phyloP scores from a whole-genome alignment of 192 early-diverging fungal genomes.

The Umbelopsis ramanniana region DNA sequence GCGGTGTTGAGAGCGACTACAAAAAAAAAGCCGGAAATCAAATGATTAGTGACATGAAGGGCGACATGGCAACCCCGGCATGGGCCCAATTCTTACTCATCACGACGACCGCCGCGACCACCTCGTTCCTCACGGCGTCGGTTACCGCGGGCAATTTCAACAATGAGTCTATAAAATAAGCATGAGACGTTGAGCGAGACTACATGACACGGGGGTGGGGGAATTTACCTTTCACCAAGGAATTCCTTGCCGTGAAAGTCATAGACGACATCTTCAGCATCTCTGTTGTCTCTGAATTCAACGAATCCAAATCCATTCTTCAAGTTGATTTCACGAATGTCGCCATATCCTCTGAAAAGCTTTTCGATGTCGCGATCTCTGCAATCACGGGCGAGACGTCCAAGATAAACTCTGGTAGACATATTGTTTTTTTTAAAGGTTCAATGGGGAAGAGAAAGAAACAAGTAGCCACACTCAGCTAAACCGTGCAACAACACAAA shows the following conservation, averaged over 20 bases:
- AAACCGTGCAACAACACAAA: too few species aligned
- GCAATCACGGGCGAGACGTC: slow-evolving; percentile 84
- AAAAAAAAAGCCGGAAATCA: neutral
- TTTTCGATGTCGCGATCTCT: slow-evolving; percentile 83
- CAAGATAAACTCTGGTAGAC: slow-evolving; percentile 70
- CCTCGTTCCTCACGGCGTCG: slow-evolving; percentile 58
- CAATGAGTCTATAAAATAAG: slow-evolving; percentile 63
- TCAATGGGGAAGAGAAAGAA: neutral
- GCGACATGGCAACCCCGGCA: neutral
- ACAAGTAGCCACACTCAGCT: neutral
- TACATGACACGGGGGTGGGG: neutral
- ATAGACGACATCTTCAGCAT: slow-evolving; percentile 90
- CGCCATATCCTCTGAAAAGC: slow-evolving; percentile 81
- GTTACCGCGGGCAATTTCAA: slow-evolving; percentile 79
- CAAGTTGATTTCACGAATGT: slow-evolving; percentile 80
- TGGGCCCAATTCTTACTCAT: slow-evolving; percentile 11
- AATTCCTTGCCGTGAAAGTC: slow-evolving; percentile 82
- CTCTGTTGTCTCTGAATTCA: slow-evolving; percentile 84
- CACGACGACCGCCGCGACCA: slow-evolving; percentile 50
- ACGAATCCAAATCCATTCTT: slow-evolving; percentile 93
- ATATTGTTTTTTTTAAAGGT: neutral
- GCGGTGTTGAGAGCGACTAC: slow-evolving; percentile 59
- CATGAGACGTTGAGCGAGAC: too few species aligned
- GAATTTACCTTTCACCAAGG: slow-evolving; percentile 76
- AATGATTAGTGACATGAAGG: neutral